Percentiles rank a stretch among this genome's conserved stretches.
Evolutionary conservation across 768 basidiomycete species (phyloP).

Genomic region (Amylocystis lapponica): DNA sequence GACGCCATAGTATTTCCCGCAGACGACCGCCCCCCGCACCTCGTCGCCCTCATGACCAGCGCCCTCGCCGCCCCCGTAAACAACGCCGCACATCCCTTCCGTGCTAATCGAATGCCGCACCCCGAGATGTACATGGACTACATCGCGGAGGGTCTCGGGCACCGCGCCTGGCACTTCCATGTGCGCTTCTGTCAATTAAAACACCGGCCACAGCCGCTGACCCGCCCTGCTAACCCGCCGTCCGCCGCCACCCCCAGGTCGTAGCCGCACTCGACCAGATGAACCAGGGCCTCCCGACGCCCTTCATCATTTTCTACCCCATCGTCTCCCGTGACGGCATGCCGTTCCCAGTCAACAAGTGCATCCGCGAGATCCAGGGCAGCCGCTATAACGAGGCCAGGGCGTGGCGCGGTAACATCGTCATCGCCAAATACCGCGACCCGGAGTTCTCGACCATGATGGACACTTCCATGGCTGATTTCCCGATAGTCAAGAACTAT

Average conservation of each 20-base stretch:
- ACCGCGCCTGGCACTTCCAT: conserved; percentile 69
- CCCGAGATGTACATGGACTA: conserved; percentile 85
- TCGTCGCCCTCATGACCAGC: conserved; percentile 75
- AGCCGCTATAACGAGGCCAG: conserved; percentile 48
- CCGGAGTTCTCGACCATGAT: conserved; percentile 47
- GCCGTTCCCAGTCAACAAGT: conserved; percentile 77
- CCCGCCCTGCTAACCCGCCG: conserved; percentile 11
- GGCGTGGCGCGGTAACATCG: conserved; percentile 78
- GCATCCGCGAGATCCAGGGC: conserved; percentile 71
- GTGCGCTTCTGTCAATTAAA: conserved; percentile 34
- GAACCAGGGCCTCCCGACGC: conserved; percentile 71
- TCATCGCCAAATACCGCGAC: conserved; percentile 65
- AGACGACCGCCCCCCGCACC: conserved; percentile 70
- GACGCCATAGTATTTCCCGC: conserved; percentile 75
- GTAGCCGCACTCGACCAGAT: conserved; percentile 75
- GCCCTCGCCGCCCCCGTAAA: conserved; percentile 21
- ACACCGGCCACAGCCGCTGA: too few species aligned
- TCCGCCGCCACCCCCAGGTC: conserved; percentile 39
- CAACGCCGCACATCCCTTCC: conserved; percentile 25
- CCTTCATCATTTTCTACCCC: conserved; percentile 81
- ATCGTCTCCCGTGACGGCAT: conserved; percentile 70
- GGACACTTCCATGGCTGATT: conserved; percentile 78
- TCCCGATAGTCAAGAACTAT: conserved; percentile 76
- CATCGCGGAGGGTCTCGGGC: conserved; percentile 66
- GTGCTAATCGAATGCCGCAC: conserved; percentile 65